Base-by-base conservation (phyloP, 169 alveolate genomes). In the Nephromyces sp. region DNA sequence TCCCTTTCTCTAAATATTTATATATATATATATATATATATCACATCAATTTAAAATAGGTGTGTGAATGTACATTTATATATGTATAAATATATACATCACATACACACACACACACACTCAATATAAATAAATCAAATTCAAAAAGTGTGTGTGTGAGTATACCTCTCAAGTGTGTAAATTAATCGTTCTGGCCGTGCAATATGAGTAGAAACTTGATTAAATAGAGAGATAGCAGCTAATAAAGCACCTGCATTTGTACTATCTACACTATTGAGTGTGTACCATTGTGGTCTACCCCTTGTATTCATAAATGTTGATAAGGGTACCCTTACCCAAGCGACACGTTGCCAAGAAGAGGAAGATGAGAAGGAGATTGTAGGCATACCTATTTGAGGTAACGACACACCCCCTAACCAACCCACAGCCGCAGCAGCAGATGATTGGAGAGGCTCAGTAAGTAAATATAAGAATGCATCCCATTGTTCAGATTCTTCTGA, bases 261-360 rank as follows among this genome's bases (percentile, higher is more conserved):
- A 32, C 86, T 82, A 21, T 77, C 65, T 22, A 65, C 31, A 8
- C 86, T 66, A 6, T 78, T 32, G 52, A 85, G 84, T 6, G 65
- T 30, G 27, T 80, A 53, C 95, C 95, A 91, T 77, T 77, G 86
- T n/a, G 95, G 95, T 27, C 82, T 87, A 32, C 89, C 90, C 51
- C 77, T 86, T 32, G 79, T 79, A 3, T 78, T 76, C 27, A 69
- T 52, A 8, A 81, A 61, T 52, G 77, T 72, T 32, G 84, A 83
- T 68, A 77, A 85, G n/a, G 93, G 85, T 22, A 91, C 83, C 32
- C 93, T 74, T 3, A 76, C 65, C 88, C 91, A 88, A 6, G 93
- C 90, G 30, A 84, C 25, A 15, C 92, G 84, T 29, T 73, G 72
- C 32, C 53, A 79, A 6, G 61, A 29, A 28, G 51, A 25, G 61